Conservation (phyloP, 352 stramenopile species). For the Phytopythium mirpurense region DNA sequence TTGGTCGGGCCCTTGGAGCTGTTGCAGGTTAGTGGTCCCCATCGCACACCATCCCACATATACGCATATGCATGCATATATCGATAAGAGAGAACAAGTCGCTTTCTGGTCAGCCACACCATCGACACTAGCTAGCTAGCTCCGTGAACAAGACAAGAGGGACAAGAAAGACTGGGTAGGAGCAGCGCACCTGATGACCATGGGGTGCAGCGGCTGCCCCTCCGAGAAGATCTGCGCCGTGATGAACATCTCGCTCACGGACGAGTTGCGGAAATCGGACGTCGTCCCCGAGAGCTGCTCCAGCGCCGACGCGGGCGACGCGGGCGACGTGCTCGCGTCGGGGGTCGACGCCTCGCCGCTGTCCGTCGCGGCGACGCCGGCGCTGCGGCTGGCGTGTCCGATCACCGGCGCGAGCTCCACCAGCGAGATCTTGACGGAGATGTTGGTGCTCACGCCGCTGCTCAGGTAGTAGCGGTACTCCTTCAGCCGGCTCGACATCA, state of each 20-base stretch:
- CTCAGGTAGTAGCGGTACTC: conserved; percentile 89
- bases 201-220: conserved; percentile 72
- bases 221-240: conserved; percentile 87
- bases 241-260: conserved; percentile 84
- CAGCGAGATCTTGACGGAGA: conserved; percentile 76
- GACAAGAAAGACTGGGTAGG: too few relatives aligned
- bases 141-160: too few relatives aligned
- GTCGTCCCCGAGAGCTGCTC: conserved; percentile 53
- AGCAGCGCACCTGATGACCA: conserved; percentile 57
- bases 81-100: too few relatives aligned
- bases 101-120: too few relatives aligned
- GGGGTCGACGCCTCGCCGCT: too few relatives aligned
- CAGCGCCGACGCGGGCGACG: conserved; percentile 33
- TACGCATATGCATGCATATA: too few relatives aligned
- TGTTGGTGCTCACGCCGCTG: conserved; percentile 73
- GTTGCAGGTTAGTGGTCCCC: too few relatives aligned
- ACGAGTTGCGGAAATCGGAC: conserved; percentile 76
- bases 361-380: background rate
- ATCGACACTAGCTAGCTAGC: too few relatives aligned
- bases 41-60: background rate
- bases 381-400: conserved; percentile 7
- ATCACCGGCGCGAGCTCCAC: conserved; percentile 66
- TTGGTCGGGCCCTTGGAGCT: conserved; percentile 82
- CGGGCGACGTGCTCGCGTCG: too few relatives aligned
- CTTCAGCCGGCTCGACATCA: conserved; percentile 69